Base-by-base conservation (phyloP, 1,139 yeast genomes). In the Pichia kudriavzevii region DNA sequence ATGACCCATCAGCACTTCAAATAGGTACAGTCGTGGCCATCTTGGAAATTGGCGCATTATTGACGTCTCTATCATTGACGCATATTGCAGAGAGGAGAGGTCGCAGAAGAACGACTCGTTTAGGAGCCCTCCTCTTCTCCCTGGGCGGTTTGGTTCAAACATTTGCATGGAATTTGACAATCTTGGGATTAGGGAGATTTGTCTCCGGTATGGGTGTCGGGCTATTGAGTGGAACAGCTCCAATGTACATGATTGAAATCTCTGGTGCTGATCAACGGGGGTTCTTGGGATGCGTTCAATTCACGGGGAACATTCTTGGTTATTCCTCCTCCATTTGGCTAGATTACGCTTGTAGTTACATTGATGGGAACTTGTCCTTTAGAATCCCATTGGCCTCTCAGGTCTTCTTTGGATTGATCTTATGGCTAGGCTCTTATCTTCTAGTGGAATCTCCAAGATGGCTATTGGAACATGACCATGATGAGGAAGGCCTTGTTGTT, bases 221-320 rank as follows among this genome's bases (percentile, higher is more conserved):
- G 10, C 69, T 84, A 52, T 66, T 88, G 38, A 80, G 94, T n/a
- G 84, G 95, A 6, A 84, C 87, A 35, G 93, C 91, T n/a, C 96
- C 97, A 0, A 84, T 91, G 32, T 88, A 85, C 58, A 95, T 87
- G 60, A 74, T 85, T 6, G 97, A 88, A 56, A 84, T 88, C 41
- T 78, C 93, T 26, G 94, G 94, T 12, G 87, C 95, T 1, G 80
- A 81, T 44, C 83, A 80, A 47, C 68, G 97, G 42, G 97, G 97
- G 1, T 75, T 80, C 50, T 71, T 84, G 39, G 95, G 95, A 0
- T 85, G 95, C 52, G 77, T 87, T 31, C 95, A 88, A 60, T 88
- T 87, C 58, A 83, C 96, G 0, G 95, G 95, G 4, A 87, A 87
- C 55, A 79, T 87, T 42, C 59, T 84, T 26, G 96, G 96, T 5